A percentile compares a stretch with the other conserved stretches of the same genome.
These are phyloP conservation scores for Larix sibirica DNA, from an alignment of 83 land plant species.

Conservation along the genomic window DNA sequence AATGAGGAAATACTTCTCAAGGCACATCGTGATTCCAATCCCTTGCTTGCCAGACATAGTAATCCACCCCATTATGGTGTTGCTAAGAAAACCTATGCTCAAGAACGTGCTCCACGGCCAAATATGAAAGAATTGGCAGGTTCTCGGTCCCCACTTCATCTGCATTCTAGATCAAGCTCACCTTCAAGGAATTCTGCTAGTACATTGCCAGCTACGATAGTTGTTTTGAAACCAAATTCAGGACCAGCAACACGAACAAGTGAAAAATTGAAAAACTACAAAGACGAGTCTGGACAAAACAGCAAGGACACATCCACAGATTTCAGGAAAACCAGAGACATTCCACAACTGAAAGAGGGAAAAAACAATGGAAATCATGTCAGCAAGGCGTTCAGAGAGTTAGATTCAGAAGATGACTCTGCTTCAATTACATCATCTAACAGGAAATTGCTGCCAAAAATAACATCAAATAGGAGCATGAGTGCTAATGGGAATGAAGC, in stretches of 20 bases:
- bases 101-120: neutral
- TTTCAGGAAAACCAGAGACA: neutral
- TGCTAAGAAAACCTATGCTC: neutral
- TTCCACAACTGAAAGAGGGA: neutral
- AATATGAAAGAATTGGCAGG: neutral
- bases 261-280: neutral
- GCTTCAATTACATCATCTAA: too few species aligned
- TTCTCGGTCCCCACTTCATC: too few species aligned
- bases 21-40: neutral
- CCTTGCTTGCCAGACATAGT: neutral
- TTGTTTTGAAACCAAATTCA: neutral
- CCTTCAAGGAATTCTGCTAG: neutral
- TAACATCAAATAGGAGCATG: neutral
- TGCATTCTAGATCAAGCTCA: neutral
- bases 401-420: neutral
- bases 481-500: neutral
- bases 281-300: neutral
- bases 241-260: neutral
- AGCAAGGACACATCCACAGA: neutral
- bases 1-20: neutral
- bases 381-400: neutral
- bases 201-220: neutral
- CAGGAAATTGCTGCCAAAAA: too few species aligned
- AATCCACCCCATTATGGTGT: neutral
- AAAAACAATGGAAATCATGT: neutral